Base-by-base conservation (phyloP, 192 early-diverging fungal genomes). In the Dimargaris xerosporica region DNA sequence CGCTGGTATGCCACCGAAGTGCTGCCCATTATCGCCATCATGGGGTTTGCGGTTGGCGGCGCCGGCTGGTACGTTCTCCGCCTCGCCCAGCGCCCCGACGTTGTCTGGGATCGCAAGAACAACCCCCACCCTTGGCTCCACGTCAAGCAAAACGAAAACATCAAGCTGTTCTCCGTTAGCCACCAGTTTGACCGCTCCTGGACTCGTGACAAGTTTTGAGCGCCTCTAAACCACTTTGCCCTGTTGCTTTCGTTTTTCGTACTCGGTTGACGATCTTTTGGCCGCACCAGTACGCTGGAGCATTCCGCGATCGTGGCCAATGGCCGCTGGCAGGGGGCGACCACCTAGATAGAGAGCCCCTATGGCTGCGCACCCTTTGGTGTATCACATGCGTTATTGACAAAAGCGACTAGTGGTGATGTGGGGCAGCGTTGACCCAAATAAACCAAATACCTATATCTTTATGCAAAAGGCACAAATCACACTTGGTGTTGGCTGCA, bases 71-170 rank as follows among this genome's bases (percentile, higher is more conserved):
- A 69, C 64, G 9, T 69, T n/a, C 15, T 17, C 48, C 67, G 67
- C 41, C 64, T 69, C 12, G 67, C 67, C 12, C 64, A 64, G 12
- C 28, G 28, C 63, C 67, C 56, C 29, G 67, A 69, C 30, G 67
- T 69, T 28, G 67, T 61, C 31, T 68, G 67, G 67, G 55, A 34
- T 61, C 53, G 58, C 55, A 64, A 65, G 50, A 68, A 68, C 67
- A 56, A 56, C 66, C 46, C 26, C 55, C 54, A 52, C 66, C 66
- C 54, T 7, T 56, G 54, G 54, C 54, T 56, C 17, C 9, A 56
- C n/a, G 31, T 56, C n/a, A 56, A 56, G 34, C 54, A 5, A 4
- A 25, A 56, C 54, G 54, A 56, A 29, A 56, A 56, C 54, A 29
- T 29, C 54, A 56, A 56, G 30, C 28, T 56, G 26, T 10, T 29